These are phyloP conservation scores for Fusarium metavorans DNA, from an alignment of 2,329 filamentous ascomycete species.

Conservation along the genomic window DNA sequence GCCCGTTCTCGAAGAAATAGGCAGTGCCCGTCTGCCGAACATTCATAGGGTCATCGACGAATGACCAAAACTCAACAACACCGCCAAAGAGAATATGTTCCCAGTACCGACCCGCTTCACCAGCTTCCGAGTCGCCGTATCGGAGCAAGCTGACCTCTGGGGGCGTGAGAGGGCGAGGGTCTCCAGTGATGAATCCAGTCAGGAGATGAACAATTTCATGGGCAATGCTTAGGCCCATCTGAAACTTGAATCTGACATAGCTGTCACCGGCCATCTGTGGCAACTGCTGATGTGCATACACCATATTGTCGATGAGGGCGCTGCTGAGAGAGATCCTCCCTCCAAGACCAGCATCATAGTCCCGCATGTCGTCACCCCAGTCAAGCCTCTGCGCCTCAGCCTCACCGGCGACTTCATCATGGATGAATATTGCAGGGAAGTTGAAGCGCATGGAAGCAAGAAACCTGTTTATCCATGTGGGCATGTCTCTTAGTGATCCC, in stretches of 20 bases:
- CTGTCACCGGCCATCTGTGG: not conserved
- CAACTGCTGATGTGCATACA: not conserved
- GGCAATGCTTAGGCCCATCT: not conserved
- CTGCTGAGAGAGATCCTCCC: not conserved
- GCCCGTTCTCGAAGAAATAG: not conserved
- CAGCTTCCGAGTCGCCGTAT: not conserved
- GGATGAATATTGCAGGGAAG: not conserved
- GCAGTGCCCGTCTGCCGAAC: not conserved
- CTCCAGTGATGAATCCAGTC: slow-evolving; percentile 3
- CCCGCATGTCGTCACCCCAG: not conserved
- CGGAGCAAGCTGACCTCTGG: not conserved
- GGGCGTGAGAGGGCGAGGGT: not conserved
- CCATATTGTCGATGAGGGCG: not conserved
- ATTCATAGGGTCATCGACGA: not conserved
- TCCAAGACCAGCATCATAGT: not conserved
- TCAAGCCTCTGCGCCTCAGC: not conserved
- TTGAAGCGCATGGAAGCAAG: not conserved
- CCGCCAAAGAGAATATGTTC: not conserved
- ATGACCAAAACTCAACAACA: not conserved
- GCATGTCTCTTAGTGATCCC: not conserved
- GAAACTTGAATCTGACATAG: not conserved
- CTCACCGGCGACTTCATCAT: not conserved
- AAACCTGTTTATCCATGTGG: not conserved
- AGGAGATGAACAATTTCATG: slow-evolving; percentile 3
- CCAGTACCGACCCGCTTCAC: slow-evolving; percentile 11